Base-by-base conservation (phyloP, 2,329 filamentous ascomycete species). In the Orbilia javanica region DNA sequence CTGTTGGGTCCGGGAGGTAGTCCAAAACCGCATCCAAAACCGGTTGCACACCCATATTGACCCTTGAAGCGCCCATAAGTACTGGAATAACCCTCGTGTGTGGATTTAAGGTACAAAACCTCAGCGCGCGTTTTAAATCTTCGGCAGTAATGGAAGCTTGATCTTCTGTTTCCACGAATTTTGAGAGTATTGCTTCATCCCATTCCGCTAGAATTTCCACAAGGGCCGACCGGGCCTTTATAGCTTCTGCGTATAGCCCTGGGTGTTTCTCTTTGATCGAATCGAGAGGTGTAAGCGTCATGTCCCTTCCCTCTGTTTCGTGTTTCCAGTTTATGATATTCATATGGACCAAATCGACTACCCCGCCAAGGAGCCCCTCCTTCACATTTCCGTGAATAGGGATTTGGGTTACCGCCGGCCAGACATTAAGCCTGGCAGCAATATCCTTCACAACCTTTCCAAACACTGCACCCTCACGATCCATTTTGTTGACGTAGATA, bases 401-500 rank as follows among this genome's bases (percentile, higher is more conserved):
- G 27, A 99, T 90, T 85, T 99, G 96, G 44, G 98, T 89, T n/a
- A 96, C 96, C 10, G 96, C 96, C 95, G 48, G 93, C 91, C 70
- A 98, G 91, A 77, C 62, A 86, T 94, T 94, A 79, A 99, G 89
- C 86, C 99, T 98, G 82, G 90, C 89, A 86, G 97, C 97, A 87
- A 99, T 98, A 86, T 97, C 94, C 52, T 98, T 95, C 70, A 99
- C 90, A 4, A 94, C 94, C 86, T 97, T 36, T 90, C 94, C 98
- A 7, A 96, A 96, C 84, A 98, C 98, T 80, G 96, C 93, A 76
- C 96, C 96, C 92, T 97, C 97, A 80, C 96, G 92, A 83, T 99
- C 96, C 96, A 99, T 99, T 88, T 99, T 99, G 87, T 99, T 99
- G 84, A 99, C 90, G 83, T 99, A 99, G 70, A 92, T 97, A 84